Evolutionary conservation across 768 basidiomycete species (phyloP), one percentile per base, ranked within the genome.

Genomic region (Calocera viscosa): DNA sequence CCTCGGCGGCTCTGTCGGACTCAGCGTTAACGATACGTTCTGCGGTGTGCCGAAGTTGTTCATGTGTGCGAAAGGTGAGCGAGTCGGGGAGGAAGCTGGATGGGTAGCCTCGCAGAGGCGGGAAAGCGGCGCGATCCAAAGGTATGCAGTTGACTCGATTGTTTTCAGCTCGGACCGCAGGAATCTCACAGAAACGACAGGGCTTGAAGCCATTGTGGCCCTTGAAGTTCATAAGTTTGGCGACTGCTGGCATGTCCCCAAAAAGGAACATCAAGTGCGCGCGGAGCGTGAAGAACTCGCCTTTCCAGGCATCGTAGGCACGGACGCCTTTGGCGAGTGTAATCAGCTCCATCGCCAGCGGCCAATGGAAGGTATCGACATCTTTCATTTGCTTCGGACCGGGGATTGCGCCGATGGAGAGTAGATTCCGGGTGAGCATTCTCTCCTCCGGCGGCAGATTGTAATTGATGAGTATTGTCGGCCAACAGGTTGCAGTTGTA

Each of bases 371-470:
- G 0, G 80, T 79, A 32, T 75, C 74, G 2, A 78, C 32, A 49
- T 80, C 76, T 38, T 76, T 75, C 0, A 82, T 80, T 40, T 78
- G 78, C 19, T 77, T 76, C 0, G 79, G 82, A 0, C 82, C 79
- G 0, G 80, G 82, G 60, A 83, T 80, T 49, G 82, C 73, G 14
- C 80, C 78, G 12, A 80, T 49, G 32, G 74, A 74, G 1, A 83
- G 63, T 3, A 81, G 71, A 43, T 81, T 64, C 3, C 74, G 64
- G 11, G 76, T 65, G 28, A 75, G 78, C 34, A 76, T 78, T 1
- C 76, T 73, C 2, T 76, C 68, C 2, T 78, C 75, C 0, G 81
- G 81, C 1, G 76, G 76, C 0, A 82, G 71, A 64, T 82, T 82
- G 71, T 77, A 78, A 67, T 80, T 79, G 67, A 77, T 74, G 0